Base-by-base conservation (phyloP, 352 stramenopile genomes). In the Peronospora destructor region DNA sequence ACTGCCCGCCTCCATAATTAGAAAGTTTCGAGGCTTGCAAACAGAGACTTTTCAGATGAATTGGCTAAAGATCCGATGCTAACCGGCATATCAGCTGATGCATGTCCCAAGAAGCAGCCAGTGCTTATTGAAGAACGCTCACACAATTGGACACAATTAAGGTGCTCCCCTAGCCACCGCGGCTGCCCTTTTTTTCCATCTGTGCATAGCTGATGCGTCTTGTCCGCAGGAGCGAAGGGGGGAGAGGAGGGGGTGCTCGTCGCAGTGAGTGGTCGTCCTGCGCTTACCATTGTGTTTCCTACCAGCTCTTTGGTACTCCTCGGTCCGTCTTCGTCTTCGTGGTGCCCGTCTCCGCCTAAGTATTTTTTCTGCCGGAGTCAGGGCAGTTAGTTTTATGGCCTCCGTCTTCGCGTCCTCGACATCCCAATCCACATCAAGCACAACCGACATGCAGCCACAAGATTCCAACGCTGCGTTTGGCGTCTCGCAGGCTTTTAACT, bases 371-470 rank as follows among this genome's bases (percentile, higher is more conserved):
- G 39, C 53, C 16, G 56, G 42, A 64, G 59, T 35, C 45, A 25
- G n/a, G n/a, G n/a, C n/a, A n/a, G n/a, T n/a, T n/a, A 44, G 42
- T 77, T 84, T 77, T 79, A 84, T 84, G 73, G 67, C 67, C 69
- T 76, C 60, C 49, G 51, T 40, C 56, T 64, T 51, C 59, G 49
- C 59, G 61, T 69, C 68, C 64, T 74, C 68, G 36, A 28, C 43
- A 45, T 57, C 59, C 54, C 53, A 61, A 35, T 49, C 49, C 41
- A 35, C 39, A 33, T 41, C 40, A 43, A 42, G 23, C 45, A 59
- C 49, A 48, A 56, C 21, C 39, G 41, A 36, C 55, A 76, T 65
- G 63, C 58, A 68, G 47, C 56, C 51, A 34, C 64, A 73, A 65
- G 56, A 67, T 40, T 26, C 61, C 32, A 51, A 17, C 35, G 45